These are phyloP conservation scores for Aspergillus homomorphus DNA, from an alignment of 495 filamentous ascomycete genomes.

Conservation along the genomic window DNA sequence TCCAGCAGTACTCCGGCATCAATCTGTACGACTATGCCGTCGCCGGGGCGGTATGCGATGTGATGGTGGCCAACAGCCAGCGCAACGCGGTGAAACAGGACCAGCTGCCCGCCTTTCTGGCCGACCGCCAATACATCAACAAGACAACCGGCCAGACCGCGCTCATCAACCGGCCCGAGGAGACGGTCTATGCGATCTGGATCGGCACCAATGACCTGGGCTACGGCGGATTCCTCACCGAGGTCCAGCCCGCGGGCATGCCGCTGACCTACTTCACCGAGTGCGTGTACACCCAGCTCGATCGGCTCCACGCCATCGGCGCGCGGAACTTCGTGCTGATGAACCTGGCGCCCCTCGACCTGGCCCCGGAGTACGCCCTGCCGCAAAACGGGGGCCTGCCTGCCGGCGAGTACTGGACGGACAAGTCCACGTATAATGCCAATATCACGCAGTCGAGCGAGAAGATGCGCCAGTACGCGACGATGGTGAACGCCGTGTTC, in stretches of 20 bases:
- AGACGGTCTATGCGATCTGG: constrained; percentile 69
- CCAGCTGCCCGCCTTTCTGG: constrained; percentile 51
- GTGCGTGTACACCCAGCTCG: constrained; percentile 59
- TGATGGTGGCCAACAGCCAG: constrained; percentile 54
- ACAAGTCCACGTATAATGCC: constrained; percentile 39
- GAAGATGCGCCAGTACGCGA: constrained; percentile 60
- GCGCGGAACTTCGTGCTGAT: constrained; percentile 65
- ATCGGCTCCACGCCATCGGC: constrained; percentile 57
- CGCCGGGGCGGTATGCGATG: constrained; percentile 59
- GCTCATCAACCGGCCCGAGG: constrained; percentile 43
- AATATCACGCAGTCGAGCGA: constrained; percentile 53
- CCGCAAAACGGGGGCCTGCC: constrained; percentile 46
- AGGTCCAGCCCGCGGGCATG: constrained; percentile 53
- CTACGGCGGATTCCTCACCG: constrained; percentile 54
- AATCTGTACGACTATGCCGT: constrained; percentile 70
- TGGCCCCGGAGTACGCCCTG: constrained; percentile 56
- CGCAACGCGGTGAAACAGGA: constrained; percentile 52
- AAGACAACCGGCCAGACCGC: constrained; percentile 44
- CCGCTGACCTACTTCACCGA: constrained; percentile 57
- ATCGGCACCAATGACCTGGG: constrained; percentile 77
- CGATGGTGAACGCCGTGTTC: constrained; percentile 17
- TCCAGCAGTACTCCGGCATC: constrained; percentile 48
- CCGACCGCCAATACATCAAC: constrained; percentile 46
- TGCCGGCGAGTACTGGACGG: constrained; percentile 54
- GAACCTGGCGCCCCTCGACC: constrained; percentile 60